Conservation (phyloP, 371 early-diverging fungal genomes). For the Parasitella parasitica region DNA sequence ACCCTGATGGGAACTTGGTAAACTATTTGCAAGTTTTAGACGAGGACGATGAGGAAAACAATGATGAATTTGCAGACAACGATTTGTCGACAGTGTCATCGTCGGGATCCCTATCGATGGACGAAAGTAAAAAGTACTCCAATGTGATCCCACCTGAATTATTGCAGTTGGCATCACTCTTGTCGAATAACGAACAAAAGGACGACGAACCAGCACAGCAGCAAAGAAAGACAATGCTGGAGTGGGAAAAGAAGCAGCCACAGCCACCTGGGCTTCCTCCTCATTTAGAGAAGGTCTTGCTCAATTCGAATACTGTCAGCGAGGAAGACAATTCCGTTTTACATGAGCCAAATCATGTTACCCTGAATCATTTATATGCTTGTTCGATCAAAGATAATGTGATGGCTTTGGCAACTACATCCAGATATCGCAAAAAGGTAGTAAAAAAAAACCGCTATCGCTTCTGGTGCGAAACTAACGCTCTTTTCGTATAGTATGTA, state of each 20-base stretch:
- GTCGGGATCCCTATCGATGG: slow-evolving; percentile 16
- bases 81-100: slow-evolving; percentile 30
- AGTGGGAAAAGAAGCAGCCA: slow-evolving; percentile 42
- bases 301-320: slow-evolving; percentile 69
- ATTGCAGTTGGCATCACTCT: slow-evolving; percentile 22
- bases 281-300: slow-evolving; percentile 87
- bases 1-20: slow-evolving; percentile 93
- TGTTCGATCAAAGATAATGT: slow-evolving; percentile 95
- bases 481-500: slow-evolving; percentile 54
- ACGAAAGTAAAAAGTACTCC: slow-evolving; percentile 63
- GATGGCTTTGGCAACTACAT: slow-evolving; percentile 89
- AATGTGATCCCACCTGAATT: slow-evolving; percentile 63
- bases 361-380: slow-evolving; percentile 93
- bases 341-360: slow-evolving; percentile 92
- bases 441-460: no score
- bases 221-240: slow-evolving; percentile 9
- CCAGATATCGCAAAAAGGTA: slow-evolving; percentile 87
- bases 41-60: slow-evolving; percentile 55
- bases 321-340: slow-evolving; percentile 80
- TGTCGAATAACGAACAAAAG: slow-evolving; percentile 22
- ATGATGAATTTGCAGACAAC: slow-evolving; percentile 35
- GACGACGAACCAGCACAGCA: not conserved
- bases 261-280: slow-evolving; percentile 91
- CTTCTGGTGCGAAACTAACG: no score
- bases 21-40: slow-evolving; percentile 88